phyloP scores from a whole-genome alignment of 73 alveolate genomes.

The Symbiodinium pilosum region DNA sequence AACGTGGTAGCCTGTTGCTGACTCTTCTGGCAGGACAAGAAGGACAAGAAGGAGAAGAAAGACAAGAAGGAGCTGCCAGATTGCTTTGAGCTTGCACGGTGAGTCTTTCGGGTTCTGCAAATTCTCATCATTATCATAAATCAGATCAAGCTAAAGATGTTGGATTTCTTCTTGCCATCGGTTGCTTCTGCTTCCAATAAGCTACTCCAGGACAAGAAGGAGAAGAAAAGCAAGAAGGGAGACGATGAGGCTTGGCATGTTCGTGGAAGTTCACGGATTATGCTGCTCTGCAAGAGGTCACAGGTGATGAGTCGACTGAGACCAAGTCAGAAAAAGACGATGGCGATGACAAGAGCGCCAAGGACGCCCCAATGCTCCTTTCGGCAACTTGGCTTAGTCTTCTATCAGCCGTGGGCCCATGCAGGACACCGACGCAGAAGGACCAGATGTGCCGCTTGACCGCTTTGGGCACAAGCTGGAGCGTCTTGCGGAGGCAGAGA shows the following conservation, averaged over 20 bases:
- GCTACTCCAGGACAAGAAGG: constrained; percentile 39
- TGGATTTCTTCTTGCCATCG: no score
- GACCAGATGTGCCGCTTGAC: background rate
- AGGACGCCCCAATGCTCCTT: background rate
- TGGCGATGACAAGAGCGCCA: background rate
- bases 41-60: constrained; percentile 41
- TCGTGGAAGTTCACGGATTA: no score
- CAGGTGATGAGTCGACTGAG: constrained; percentile 93
- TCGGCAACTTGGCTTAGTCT: no score
- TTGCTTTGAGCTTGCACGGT: background rate
- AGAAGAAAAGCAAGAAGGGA: constrained; percentile 36
- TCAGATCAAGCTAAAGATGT: no score
- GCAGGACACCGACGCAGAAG: background rate
- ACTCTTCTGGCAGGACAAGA: background rate
- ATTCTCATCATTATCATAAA: no score
- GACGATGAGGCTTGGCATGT: constrained; percentile 31
- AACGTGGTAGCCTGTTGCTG: no score
- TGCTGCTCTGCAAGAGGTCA: constrained; percentile 4
- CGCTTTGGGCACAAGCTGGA: background rate
- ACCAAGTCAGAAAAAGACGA: constrained; percentile 45
- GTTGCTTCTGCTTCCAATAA: background rate
- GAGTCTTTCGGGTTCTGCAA: no score
- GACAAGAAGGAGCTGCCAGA: constrained; percentile 46
- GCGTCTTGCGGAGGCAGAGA: background rate
- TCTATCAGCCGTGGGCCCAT: background rate